Conservation (phyloP, 2,329 filamentous ascomycete species). For the Clarireedia paspali region DNA sequence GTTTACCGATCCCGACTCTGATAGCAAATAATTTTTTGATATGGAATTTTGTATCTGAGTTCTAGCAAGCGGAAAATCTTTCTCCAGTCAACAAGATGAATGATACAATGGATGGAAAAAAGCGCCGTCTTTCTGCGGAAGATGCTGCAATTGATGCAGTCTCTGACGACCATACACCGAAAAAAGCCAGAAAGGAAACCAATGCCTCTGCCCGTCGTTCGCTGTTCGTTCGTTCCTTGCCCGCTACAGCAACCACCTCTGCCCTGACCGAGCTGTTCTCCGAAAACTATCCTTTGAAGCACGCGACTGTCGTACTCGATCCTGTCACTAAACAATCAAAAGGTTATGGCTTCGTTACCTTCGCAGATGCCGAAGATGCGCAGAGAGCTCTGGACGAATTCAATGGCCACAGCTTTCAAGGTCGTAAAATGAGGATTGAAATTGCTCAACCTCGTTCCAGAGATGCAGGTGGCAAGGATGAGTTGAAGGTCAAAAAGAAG, state of each 20-base stretch:
- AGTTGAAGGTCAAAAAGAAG: conserved; percentile 22
- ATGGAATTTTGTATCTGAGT: neutral
- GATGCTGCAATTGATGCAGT: conserved; percentile 12
- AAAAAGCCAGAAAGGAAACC: conserved; percentile 52
- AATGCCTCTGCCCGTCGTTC: conserved; percentile 46
- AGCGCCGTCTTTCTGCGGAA: conserved; percentile 22
- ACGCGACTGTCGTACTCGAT: conserved; percentile 87
- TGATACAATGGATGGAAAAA: conserved; percentile 17
- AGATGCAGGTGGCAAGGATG: conserved; percentile 40
- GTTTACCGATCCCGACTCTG: neutral
- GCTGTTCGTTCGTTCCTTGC: conserved; percentile 86
- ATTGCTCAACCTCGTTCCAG: conserved; percentile 80
- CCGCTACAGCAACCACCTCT: conserved; percentile 70
- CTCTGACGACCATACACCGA: conserved; percentile 33
- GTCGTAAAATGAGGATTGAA: conserved; percentile 77
- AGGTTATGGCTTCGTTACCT: conserved; percentile 95
- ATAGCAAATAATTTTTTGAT: conserved; percentile 9
- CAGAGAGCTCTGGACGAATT: conserved; percentile 72
- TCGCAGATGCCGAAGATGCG: conserved; percentile 89
- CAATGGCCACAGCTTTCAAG: conserved; percentile 69
- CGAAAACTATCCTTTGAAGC: conserved; percentile 88
- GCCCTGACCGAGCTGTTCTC: conserved; percentile 84
- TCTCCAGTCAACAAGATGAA: neutral
- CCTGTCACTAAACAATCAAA: conserved; percentile 78
- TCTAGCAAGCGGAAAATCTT: neutral